Evolutionary conservation across 2,329 filamentous ascomycete species (phyloP).

Genomic region (Pyrenochaeta sp.): DNA sequence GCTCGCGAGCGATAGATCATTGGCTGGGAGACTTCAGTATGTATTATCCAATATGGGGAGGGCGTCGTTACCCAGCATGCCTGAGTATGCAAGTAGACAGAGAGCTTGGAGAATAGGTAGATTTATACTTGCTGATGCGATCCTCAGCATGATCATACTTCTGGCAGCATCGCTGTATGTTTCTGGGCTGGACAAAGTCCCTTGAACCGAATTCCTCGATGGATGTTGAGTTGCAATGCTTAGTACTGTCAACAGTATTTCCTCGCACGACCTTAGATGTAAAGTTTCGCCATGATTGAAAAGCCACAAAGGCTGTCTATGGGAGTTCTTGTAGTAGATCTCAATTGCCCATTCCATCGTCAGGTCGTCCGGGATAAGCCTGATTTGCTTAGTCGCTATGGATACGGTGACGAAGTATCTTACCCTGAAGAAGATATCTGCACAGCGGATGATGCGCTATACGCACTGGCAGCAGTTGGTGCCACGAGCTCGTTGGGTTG

Average conservation of each 20-base stretch:
- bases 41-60: not conserved
- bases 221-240: constrained; percentile 1
- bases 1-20: not conserved
- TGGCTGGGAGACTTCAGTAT: not conserved
- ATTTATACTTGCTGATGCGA: constrained; percentile 1
- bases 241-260: not conserved
- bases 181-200: not conserved
- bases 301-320: constrained; percentile 3
- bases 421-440: not conserved
- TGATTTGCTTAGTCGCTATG: no score
- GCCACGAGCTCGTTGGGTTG: not conserved
- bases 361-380: no score
- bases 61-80: not conserved
- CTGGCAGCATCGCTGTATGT: constrained; percentile 3
- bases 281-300: not conserved
- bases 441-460: not conserved
- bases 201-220: not conserved
- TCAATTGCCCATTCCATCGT: not conserved
- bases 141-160: constrained; percentile 1
- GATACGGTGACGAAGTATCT: not conserved
- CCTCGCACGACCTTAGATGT: not conserved
- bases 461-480: not conserved
- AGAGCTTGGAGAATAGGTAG: constrained; percentile 1
- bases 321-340: not conserved
- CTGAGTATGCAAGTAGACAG: not conserved